Conservation (phyloP, 1,139 yeast species). For the Candida gigantensis region DNA sequence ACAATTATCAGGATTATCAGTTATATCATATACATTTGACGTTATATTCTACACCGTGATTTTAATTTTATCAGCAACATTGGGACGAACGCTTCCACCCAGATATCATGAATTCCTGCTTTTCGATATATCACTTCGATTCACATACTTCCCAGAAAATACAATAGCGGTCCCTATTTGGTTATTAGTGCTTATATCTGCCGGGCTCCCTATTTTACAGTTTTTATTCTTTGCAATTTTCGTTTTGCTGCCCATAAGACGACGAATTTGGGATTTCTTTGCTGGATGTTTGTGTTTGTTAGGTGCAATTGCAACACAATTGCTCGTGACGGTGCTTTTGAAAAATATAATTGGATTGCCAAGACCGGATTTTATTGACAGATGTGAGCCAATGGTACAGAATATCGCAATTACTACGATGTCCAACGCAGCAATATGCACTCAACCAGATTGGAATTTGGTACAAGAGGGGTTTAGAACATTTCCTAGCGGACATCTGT, state of each 20-base stretch:
- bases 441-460: constrained; percentile 24
- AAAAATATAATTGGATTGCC: constrained; percentile 49
- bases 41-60: constrained; percentile 31
- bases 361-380: constrained; percentile 46
- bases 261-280: constrained; percentile 46
- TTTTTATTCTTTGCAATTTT: constrained; percentile 25
- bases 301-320: constrained; percentile 43
- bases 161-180: constrained; percentile 34
- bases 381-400: constrained; percentile 38
- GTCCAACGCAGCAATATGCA: constrained; percentile 38
- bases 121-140: constrained; percentile 30
- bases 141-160: constrained; percentile 33
- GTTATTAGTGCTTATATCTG: constrained; percentile 27
- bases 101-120: constrained; percentile 43
- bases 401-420: constrained; percentile 18
- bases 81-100: constrained; percentile 38
- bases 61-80: constrained; percentile 25
- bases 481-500: constrained; percentile 55
- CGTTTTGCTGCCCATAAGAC: constrained; percentile 17
- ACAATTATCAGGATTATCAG: constrained; percentile 25
- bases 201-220: constrained; percentile 35
- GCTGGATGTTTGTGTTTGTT: constrained; percentile 36
- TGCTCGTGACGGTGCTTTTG: constrained; percentile 41
- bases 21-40: constrained; percentile 38
- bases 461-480: constrained; percentile 50